A percentile compares a stretch with the other conserved stretches of the same genome.
Conservation (phyloP, 2,329 filamentous ascomycete genomes). For the Xylogone sp. region DNA sequence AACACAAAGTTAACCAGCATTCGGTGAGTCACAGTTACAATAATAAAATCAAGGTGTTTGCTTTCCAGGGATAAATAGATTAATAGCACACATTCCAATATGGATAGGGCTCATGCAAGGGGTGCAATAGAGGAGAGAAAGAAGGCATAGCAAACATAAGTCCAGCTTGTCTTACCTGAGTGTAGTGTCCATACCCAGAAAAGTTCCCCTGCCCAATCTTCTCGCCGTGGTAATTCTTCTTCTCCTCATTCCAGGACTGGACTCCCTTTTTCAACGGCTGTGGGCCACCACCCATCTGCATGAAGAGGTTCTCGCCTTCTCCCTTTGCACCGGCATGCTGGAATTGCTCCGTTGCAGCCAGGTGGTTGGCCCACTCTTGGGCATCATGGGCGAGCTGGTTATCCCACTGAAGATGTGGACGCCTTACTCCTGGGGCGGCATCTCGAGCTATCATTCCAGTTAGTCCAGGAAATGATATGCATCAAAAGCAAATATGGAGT, state of each 20-base stretch:
- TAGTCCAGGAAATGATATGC: background rate
- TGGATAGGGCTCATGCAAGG: too few species aligned
- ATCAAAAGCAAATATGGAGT: background rate
- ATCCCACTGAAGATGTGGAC: conserved; percentile 1
- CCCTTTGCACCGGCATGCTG: background rate
- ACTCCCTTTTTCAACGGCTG: background rate
- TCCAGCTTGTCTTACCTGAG: conserved; percentile 3
- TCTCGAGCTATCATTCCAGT: background rate
- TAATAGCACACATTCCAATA: too few species aligned
- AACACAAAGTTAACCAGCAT: background rate
- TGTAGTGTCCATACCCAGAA: conserved; percentile 8
- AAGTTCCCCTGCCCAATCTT: conserved; percentile 4
- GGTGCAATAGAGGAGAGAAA: too few species aligned
- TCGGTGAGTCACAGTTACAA: background rate
- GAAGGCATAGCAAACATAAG: too few species aligned
- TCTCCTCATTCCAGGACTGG: conserved; percentile 6
- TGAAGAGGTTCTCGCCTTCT: background rate
- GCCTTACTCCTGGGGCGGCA: background rate
- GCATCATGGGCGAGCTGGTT: background rate
- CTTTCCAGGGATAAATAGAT: too few species aligned
- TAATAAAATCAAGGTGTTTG: background rate
- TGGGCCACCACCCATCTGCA: background rate
- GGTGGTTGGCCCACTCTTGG: conserved; percentile 1
- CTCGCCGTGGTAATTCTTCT: conserved; percentile 4
- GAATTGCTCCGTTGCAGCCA: background rate